Conservation (phyloP, 306 rosid genomes). For the Rosa lucieae region DNA sequence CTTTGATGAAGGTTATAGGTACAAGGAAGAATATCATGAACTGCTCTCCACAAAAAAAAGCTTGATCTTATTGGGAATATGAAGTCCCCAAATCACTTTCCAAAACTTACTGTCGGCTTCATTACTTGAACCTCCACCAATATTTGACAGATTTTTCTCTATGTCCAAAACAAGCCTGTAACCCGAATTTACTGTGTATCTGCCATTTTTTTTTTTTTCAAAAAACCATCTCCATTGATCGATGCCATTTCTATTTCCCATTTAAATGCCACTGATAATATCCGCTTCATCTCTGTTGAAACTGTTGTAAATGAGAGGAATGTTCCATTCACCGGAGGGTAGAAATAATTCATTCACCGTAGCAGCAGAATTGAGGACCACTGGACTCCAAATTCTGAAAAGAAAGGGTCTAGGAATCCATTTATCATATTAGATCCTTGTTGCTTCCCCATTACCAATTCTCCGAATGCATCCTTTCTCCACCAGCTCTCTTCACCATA, state of each 20-base stretch:
- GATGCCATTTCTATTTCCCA: not conserved
- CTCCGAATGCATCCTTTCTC: not conserved
- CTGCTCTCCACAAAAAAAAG: too few species aligned
- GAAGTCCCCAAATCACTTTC: too few species aligned
- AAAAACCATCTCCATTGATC: not conserved
- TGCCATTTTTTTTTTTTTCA: not conserved
- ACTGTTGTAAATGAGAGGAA: not conserved
- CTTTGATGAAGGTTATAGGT: too few species aligned
- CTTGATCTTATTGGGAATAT: too few species aligned
- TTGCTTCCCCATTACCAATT: not conserved
- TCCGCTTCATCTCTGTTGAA: not conserved
- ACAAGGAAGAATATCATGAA: too few species aligned
- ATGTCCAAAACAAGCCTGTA: not conserved
- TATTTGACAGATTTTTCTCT: not conserved
- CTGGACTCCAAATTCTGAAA: not conserved
- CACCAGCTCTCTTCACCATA: not conserved
- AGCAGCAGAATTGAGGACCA: too few species aligned
- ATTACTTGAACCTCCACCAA: too few species aligned
- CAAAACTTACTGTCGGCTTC: too few species aligned
- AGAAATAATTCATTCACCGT: too few species aligned
- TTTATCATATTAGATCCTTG: not conserved
- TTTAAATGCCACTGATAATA: too few species aligned
- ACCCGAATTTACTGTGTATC: not conserved
- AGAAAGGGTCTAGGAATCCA: not conserved
- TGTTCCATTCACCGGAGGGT: not conserved